Percentiles rank a stretch among this genome's conserved stretches.
These are phyloP conservation scores for Chiua virens DNA, from an alignment of 768 basidiomycete genomes.

Conservation along the genomic window DNA sequence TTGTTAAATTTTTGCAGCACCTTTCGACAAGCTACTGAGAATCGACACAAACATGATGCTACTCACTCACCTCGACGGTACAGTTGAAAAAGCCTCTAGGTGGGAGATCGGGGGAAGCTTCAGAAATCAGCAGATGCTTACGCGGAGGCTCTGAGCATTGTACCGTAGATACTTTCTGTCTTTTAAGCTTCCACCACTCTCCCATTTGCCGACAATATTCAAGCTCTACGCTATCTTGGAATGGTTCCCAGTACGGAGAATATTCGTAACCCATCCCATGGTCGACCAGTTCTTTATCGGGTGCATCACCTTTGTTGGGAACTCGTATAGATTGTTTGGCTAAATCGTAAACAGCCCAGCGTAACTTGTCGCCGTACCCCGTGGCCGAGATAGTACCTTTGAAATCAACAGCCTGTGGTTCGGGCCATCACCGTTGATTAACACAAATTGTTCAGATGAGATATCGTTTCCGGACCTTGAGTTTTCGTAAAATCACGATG, in stretches of 20 bases:
- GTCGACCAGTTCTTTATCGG: slow-evolving; percentile 32
- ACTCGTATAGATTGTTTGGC: slow-evolving; percentile 37
- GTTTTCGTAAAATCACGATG: slow-evolving; percentile 47
- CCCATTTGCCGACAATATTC: slow-evolving; percentile 43
- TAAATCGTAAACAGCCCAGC: slow-evolving; percentile 57
- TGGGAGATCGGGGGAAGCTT: slow-evolving; percentile 43
- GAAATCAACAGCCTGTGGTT: slow-evolving; percentile 34
- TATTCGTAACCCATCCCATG: slow-evolving; percentile 39
- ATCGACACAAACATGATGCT: background rate
- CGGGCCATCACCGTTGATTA: background rate
- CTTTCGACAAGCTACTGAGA: slow-evolving; percentile 31
- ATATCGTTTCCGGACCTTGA: slow-evolving; percentile 42
- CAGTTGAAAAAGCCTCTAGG: slow-evolving; percentile 61
- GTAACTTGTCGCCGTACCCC: slow-evolving; percentile 47
- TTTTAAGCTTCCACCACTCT: slow-evolving; percentile 49
- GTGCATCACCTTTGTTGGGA: slow-evolving; percentile 38
- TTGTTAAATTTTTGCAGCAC: slow-evolving; percentile 46
- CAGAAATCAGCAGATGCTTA: slow-evolving; percentile 52
- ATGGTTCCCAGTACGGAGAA: slow-evolving; percentile 47
- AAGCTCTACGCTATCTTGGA: slow-evolving; percentile 35
- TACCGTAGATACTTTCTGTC: slow-evolving; percentile 17
- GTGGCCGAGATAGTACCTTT: slow-evolving; percentile 35
- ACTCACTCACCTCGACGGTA: slow-evolving; percentile 53
- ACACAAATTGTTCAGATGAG: background rate
- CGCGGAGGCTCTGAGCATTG: slow-evolving; percentile 2